Percentiles rank a stretch among this genome's conserved stretches.
Conservation (phyloP, 495 filamentous ascomycete genomes). For the Amphirosellinia nigrospora region DNA sequence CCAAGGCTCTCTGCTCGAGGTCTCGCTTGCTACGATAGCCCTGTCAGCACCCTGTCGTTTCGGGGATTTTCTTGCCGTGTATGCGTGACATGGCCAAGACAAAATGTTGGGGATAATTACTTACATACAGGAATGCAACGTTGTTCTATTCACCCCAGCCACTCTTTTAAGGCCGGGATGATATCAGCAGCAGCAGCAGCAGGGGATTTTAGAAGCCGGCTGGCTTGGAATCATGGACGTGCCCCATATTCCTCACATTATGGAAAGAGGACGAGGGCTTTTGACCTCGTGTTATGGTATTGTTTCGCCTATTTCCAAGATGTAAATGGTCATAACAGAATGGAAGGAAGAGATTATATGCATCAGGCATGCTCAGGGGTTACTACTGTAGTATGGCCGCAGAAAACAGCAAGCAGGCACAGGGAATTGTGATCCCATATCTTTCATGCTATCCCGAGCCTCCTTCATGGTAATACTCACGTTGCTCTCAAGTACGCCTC, state of each 20-base stretch:
- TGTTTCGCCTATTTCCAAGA: neutral
- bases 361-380: neutral
- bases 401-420: neutral
- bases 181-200: neutral
- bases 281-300: neutral
- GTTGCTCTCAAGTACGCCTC: neutral
- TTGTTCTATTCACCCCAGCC: neutral
- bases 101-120: neutral
- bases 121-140: too few species aligned
- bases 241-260: neutral
- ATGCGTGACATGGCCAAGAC: conserved; percentile 12
- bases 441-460: neutral
- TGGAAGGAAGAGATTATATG: neutral
- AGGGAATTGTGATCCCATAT: neutral
- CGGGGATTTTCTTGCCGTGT: neutral
- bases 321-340: neutral
- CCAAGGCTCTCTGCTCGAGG: neutral
- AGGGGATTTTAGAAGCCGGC: neutral
- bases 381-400: neutral
- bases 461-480: neutral
- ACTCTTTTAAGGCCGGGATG: neutral
- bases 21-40: neutral
- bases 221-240: neutral
- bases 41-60: conserved; percentile 1
- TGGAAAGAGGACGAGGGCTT: neutral